Base-by-base conservation (phyloP, 208 protist genomes). In the Acanthamoeba sp. region DNA sequence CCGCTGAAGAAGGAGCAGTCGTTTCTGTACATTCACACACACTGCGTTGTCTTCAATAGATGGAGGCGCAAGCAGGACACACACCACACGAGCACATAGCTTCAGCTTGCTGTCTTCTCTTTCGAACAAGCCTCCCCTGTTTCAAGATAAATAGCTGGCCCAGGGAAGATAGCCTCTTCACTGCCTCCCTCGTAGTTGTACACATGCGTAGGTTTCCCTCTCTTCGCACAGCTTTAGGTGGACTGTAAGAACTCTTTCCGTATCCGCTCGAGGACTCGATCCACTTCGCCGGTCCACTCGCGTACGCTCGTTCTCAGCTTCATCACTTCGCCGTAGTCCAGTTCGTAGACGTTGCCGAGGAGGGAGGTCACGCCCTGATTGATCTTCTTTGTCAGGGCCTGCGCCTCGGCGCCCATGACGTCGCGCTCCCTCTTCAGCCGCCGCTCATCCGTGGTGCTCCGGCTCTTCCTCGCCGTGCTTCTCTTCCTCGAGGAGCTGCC, bases 301-400 rank as follows among this genome's bases (percentile, higher is more conserved):
- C 78, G 78, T 87, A 87, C 78, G 45, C 45, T 87, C n/a, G 40
- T 87, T 16, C 78, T n/a, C 78, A 87, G 45, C 78, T 87, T 87
- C 78, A 87, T 87, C 42, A 87, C 78, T 29, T 87, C 78, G 22
- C 45, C 24, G 78, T 87, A 87, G 27, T 87, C 78, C n/a, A 87
- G 78, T n/a, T 87, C 45, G 45, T 62, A 36, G 18, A 87, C 45
- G 78, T 87, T 87, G 45, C 14, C 27, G 29, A 87, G 38, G 24
- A 87, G 45, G 24, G 78, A 87, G 27, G 12, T 38, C 16, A 87
- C 45, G 78, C 48, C 22, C 48, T 59, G 45, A 22, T 87, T 87
- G 38, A 87, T 87, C n/a, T 38, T 32, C 78, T 38, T 50, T 0
- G 78, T 87, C 18, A 87, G 78, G 32, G 22, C 45, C 16, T 87